phyloP scores from a whole-genome alignment of 495 filamentous ascomycete species.

The Articulospora tetracladia region DNA sequence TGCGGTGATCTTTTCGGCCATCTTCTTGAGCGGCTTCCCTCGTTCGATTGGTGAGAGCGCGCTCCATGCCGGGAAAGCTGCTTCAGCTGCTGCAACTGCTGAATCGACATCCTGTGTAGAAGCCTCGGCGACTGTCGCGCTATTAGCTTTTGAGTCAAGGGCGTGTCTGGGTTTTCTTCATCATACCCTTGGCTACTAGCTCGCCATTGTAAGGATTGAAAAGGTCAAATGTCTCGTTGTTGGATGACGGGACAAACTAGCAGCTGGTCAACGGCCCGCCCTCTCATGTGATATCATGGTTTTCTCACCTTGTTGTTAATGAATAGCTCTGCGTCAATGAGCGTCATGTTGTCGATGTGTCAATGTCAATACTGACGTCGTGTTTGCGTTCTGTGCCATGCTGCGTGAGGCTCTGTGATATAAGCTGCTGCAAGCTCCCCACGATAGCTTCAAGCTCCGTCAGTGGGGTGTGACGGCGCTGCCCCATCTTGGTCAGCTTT shows the following conservation, averaged over 20 bases:
- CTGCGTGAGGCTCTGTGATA: background rate
- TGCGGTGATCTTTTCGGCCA: constrained; percentile 80
- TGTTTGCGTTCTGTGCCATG: background rate
- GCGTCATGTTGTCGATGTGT: background rate
- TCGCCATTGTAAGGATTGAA: constrained; percentile 64
- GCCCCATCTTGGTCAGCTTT: background rate
- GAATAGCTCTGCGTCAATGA: constrained; percentile 39
- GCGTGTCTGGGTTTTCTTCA: background rate
- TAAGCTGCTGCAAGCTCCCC: background rate
- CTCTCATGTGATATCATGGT: background rate
- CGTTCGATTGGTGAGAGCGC: constrained; percentile 68
- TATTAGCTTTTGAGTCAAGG: constrained; percentile 5
- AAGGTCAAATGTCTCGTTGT: constrained; percentile 66
- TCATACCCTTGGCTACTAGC: constrained; percentile 45
- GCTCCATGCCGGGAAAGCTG: constrained; percentile 77
- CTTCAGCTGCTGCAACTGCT: constrained; percentile 73
- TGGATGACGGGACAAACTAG: constrained; percentile 43
- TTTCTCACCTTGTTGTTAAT: constrained; percentile 43
- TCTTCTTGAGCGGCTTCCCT: constrained; percentile 66
- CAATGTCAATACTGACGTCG: background rate
- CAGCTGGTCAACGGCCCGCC: background rate
- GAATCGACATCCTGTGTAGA: constrained; percentile 70
- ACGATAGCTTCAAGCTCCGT: background rate
- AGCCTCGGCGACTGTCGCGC: constrained; percentile 71
- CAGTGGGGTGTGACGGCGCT: background rate